These are phyloP conservation scores for Tricholoma flavovirens DNA, from an alignment of 768 basidiomycete genomes.

Conservation along the genomic window DNA sequence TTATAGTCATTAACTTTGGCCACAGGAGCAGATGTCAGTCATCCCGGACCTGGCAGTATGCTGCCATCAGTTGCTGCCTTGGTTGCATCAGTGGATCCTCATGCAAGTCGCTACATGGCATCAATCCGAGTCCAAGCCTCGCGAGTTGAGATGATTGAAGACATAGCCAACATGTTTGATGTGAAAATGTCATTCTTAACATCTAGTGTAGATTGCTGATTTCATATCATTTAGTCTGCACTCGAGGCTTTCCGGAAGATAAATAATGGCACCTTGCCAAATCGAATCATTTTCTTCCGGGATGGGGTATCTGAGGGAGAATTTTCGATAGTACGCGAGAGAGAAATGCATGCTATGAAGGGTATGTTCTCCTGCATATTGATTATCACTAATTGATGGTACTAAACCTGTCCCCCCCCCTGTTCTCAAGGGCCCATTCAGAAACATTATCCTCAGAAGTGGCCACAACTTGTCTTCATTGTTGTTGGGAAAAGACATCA, in stretches of 20 bases:
- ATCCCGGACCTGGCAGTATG: slow-evolving; percentile 14
- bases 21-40: slow-evolving; percentile 26
- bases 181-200: slow-evolving; percentile 17
- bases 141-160: slow-evolving; percentile 52
- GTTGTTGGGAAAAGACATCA: slow-evolving; percentile 54
- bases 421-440: slow-evolving; percentile 1
- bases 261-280: slow-evolving; percentile 7
- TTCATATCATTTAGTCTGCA: slow-evolving; percentile 9
- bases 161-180: slow-evolving; percentile 46
- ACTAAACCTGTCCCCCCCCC: not conserved
- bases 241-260: slow-evolving; percentile 7
- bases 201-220: not conserved
- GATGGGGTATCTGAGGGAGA: slow-evolving; percentile 31
- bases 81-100: slow-evolving; percentile 50
- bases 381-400: not conserved
- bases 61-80: slow-evolving; percentile 29
- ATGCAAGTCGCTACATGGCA: slow-evolving; percentile 49
- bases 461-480: slow-evolving; percentile 48
- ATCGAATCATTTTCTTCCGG: slow-evolving; percentile 20
- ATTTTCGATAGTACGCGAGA: slow-evolving; percentile 17
- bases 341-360: slow-evolving; percentile 16
- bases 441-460: slow-evolving; percentile 34
- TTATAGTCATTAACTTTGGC: not conserved
- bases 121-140: slow-evolving; percentile 47
- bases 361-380: slow-evolving; percentile 4